A percentile compares a stretch with the other conserved stretches of the same genome.
Evolutionary conservation across 1,139 yeast species (phyloP).

Genomic region (Yamadazyma oceani): DNA sequence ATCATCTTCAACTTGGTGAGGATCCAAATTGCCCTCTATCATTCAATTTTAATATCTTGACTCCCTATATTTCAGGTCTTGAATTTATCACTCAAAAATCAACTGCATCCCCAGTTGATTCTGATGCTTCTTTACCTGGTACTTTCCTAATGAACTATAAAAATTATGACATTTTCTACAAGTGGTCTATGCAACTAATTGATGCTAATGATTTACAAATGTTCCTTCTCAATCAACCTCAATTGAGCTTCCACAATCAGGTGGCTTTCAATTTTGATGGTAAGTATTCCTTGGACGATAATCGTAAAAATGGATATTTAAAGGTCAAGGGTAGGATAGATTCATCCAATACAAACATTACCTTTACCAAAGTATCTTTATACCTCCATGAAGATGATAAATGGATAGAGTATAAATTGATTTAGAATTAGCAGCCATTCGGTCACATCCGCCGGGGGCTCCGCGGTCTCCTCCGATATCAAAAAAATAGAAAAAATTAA

Average conservation of each 20-base stretch:
- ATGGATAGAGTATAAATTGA: slow-evolving; percentile 10
- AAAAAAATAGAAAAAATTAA: no score
- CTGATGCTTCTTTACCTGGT: background rate
- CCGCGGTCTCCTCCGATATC: no score
- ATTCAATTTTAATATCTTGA: slow-evolving; percentile 11
- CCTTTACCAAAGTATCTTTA: slow-evolving; percentile 11
- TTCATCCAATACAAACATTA: slow-evolving; percentile 14
- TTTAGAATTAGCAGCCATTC: slow-evolving; percentile 2
- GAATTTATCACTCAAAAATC: slow-evolving; percentile 2
- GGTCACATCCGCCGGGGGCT: background rate
- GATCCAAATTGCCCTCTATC: slow-evolving; percentile 5
- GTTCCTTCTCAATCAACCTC: slow-evolving; percentile 16
- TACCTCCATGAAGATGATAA: slow-evolving; percentile 6
- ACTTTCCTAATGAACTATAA: background rate
- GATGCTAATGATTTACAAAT: slow-evolving; percentile 8
- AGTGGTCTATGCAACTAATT: slow-evolving; percentile 16
- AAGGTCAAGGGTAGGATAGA: slow-evolving; percentile 12
- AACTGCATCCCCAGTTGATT: background rate
- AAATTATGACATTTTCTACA: slow-evolving; percentile 9
- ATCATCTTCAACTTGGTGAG: slow-evolving; percentile 9
- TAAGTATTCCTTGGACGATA: slow-evolving; percentile 8
- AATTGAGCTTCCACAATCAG: slow-evolving; percentile 6
- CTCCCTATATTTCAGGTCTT: slow-evolving; percentile 16
- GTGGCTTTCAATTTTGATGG: slow-evolving; percentile 13
- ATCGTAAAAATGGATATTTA: slow-evolving; percentile 11